Conservation (phyloP, 2,329 filamentous ascomycete species). For the Aspergillus candidus region DNA sequence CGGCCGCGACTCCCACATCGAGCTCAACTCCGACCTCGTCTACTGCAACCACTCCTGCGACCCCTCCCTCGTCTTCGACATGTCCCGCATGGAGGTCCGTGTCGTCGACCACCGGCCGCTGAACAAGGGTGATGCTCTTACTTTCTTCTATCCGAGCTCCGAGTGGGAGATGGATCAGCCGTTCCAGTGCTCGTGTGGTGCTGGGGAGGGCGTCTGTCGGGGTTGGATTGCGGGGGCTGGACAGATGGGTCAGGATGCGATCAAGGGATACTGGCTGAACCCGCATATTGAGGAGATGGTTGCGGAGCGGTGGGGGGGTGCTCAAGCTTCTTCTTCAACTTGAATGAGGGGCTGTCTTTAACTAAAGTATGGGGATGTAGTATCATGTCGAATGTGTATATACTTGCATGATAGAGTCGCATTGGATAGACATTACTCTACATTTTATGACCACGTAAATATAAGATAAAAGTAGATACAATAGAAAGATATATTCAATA, state of each 20-base stretch:
- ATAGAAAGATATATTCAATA: too few relatives aligned
- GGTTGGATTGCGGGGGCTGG: background rate
- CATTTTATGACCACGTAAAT: too few relatives aligned
- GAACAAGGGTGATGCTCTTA: slow-evolving; percentile 31
- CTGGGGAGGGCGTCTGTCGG: background rate
- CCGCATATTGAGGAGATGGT: background rate
- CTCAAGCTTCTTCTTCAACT: too few relatives aligned
- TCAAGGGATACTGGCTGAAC: slow-evolving; percentile 1
- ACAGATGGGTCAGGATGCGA: background rate
- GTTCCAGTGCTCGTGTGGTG: slow-evolving; percentile 32
- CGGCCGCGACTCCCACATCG: slow-evolving; percentile 38
- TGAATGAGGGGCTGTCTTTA: too few relatives aligned
- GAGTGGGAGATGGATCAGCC: slow-evolving; percentile 38
- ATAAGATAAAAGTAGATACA: too few relatives aligned
- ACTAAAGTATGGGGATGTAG: too few relatives aligned
- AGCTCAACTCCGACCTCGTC: slow-evolving; percentile 47
- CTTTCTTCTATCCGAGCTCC: slow-evolving; percentile 40
- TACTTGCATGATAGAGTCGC: too few relatives aligned
- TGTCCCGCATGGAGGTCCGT: slow-evolving; percentile 24
- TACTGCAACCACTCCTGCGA: slow-evolving; percentile 49
- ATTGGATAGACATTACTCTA: too few relatives aligned
- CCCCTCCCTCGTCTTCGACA: slow-evolving; percentile 47
- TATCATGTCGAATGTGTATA: too few relatives aligned
- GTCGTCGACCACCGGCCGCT: slow-evolving; percentile 27
- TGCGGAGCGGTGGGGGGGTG: too few relatives aligned